These are phyloP conservation scores for Choanephora cucurbitarum DNA, from an alignment of 371 early-diverging fungal species.

Conservation along the genomic window DNA sequence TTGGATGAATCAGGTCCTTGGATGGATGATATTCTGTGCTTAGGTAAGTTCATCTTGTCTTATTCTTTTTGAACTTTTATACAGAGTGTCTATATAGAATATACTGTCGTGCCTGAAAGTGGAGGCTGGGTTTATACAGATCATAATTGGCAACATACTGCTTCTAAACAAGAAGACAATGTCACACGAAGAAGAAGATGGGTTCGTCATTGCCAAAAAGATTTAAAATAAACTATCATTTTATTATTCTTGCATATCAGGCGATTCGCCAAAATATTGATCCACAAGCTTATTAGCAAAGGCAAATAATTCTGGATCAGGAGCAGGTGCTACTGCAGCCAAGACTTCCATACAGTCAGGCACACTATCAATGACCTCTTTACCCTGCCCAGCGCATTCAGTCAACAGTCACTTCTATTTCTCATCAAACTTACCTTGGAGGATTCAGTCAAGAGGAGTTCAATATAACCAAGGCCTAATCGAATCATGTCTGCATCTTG, in stretches of 20 bases:
- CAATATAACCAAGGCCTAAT: constrained; percentile 26
- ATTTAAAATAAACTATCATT: not conserved
- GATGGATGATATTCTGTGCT: constrained; percentile 40
- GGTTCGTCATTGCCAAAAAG: constrained; percentile 24
- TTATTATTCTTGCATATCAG: constrained; percentile 19
- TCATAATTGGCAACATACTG: constrained; percentile 21
- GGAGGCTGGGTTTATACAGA: constrained; percentile 43
- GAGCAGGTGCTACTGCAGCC: constrained; percentile 29
- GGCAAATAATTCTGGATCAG: constrained; percentile 28
- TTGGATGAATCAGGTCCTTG: constrained; percentile 48
- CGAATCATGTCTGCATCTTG: constrained; percentile 33
- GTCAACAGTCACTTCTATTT: no score
- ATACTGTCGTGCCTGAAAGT: constrained; percentile 27
- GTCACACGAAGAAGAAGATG: constrained; percentile 30
- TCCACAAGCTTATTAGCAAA: constrained; percentile 30
- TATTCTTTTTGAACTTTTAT: no score
- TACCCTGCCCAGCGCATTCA: constrained; percentile 7
- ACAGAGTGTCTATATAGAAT: constrained; percentile 24
- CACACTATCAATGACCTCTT: constrained; percentile 22
- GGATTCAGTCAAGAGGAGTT: constrained; percentile 23
- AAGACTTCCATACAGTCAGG: constrained; percentile 34
- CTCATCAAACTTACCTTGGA: constrained; percentile 9
- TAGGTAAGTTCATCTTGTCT: constrained; percentile 30
- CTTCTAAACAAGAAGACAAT: constrained; percentile 5
- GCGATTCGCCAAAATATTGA: constrained; percentile 27